These are phyloP conservation scores for Rhamnella rubrinervis DNA, from an alignment of 331 rosid species.

Conservation along the genomic window DNA sequence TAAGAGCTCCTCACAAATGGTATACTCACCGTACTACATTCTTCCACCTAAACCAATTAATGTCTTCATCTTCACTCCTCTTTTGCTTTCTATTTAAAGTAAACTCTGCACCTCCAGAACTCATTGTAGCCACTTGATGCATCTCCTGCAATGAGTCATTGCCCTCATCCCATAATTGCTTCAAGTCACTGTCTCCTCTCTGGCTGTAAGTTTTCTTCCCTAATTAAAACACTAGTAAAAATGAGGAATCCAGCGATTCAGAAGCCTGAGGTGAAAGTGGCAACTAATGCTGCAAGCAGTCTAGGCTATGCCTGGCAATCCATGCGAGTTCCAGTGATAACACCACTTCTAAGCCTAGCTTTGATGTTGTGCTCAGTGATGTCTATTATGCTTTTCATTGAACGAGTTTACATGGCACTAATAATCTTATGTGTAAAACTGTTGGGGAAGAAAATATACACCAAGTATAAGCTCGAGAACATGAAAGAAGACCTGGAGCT, in stretches of 20 bases:
- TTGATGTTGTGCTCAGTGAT: constrained; percentile 44
- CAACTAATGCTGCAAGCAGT: constrained; percentile 31
- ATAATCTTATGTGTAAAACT: constrained; percentile 42
- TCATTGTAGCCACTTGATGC: constrained; percentile 26
- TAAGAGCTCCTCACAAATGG: constrained; percentile 22
- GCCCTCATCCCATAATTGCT: not conserved
- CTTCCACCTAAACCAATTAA: constrained; percentile 31
- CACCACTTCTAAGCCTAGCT: constrained; percentile 47
- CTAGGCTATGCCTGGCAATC: constrained; percentile 49
- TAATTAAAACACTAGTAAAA: constrained; percentile 15
- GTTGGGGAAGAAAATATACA: constrained; percentile 47
- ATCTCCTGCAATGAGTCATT: constrained; percentile 1
- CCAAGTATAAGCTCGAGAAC: constrained; percentile 49
- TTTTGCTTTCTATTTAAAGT: constrained; percentile 31
- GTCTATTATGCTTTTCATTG: constrained; percentile 55
- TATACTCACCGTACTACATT: constrained; percentile 35
- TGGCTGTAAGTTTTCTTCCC: constrained; percentile 17
- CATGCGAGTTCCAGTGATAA: constrained; percentile 37
- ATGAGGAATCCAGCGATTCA: constrained; percentile 47
- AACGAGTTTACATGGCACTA: constrained; percentile 45
- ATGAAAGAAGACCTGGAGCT: constrained; percentile 41
- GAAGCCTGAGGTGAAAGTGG: constrained; percentile 30
- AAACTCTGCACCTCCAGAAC: constrained; percentile 22
- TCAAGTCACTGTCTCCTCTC: constrained; percentile 30
- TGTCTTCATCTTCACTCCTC: constrained; percentile 29